Evolutionary conservation across 352 stramenopile species (phyloP).

Genomic region (Saprolegnia diclina): DNA sequence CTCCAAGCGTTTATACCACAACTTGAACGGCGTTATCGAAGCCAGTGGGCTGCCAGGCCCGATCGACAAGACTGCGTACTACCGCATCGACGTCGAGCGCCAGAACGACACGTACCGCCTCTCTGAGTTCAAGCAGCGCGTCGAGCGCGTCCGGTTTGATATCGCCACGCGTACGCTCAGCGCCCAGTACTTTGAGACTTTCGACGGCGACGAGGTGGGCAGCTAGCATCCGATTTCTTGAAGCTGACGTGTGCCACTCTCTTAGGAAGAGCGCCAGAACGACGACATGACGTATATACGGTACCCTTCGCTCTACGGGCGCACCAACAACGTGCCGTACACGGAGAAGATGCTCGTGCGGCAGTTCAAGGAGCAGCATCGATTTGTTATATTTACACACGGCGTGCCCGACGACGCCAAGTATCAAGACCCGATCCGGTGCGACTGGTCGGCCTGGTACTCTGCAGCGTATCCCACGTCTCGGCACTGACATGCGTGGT

Average conservation of each 20-base stretch:
- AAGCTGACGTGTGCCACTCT: neutral
- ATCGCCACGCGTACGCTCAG: neutral
- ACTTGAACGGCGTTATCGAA: slow-evolving; percentile 5
- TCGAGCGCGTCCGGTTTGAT: slow-evolving; percentile 15
- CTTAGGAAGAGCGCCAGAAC: slow-evolving; percentile 4
- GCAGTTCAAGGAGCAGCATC: slow-evolving; percentile 2
- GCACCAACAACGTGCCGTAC: slow-evolving; percentile 8
- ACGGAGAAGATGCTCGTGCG: slow-evolving; percentile 26
- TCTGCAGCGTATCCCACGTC: neutral
- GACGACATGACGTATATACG: slow-evolving; percentile 8
- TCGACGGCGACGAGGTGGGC: slow-evolving; percentile 18
- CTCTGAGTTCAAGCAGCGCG: slow-evolving; percentile 21
- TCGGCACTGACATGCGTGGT: neutral
- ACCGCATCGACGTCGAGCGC: slow-evolving; percentile 7
- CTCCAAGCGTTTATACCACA: slow-evolving; percentile 23
- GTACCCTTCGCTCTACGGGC: slow-evolving; percentile 10
- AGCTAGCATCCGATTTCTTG: no score
- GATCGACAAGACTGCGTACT: neutral
- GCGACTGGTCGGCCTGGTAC: slow-evolving; percentile 24
- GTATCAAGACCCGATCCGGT: neutral
- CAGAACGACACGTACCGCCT: neutral
- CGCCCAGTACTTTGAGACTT: slow-evolving; percentile 17
- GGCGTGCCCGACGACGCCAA: slow-evolving; percentile 23
- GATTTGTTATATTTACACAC: slow-evolving; percentile 23
- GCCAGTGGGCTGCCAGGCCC: neutral